Base-by-base conservation (phyloP, 2,329 filamentous ascomycete genomes). In the Talaromyces sp. region DNA sequence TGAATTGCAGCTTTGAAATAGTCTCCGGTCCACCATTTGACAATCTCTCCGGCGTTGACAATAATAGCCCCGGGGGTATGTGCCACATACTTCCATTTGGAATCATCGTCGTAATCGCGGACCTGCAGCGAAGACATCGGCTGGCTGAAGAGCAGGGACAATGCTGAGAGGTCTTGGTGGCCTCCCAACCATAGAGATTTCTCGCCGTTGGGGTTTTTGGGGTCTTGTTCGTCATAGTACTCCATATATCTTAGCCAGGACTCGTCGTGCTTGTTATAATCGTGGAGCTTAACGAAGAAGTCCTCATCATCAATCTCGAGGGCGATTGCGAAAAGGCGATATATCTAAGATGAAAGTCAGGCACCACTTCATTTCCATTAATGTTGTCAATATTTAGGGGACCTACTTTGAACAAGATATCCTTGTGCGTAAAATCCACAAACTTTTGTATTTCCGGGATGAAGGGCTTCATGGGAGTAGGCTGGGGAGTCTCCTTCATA, bases 1-100 rank as follows among this genome's bases (percentile, higher is more conserved):
- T 55, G 54, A 27, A 55, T 55, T 39, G 54, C 32, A 15, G 54
- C 54, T 19, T 55, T 55, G 54, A 39, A 55, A 19, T 55, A 55
- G 3, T 27, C 54, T 17, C 54, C 54, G 7, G 54, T 55, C 54
- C 54, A 55, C 54, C 54, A 55, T 27, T 55, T 39, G 15, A 55
- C 30, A 39, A 55, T 55, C 8, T 55, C 54, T 2, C 54, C 54
- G 9, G 54, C 54, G 15, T 55, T 55, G 2, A 55, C 54, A 11
- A 55, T 27, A 2, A 55, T 55, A 27, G 54, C 30, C 3, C 54
- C 54, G 33, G 54, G 54, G 1, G 22, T 39, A 28, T 55, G 32
- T 1, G 30, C 30, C 3, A 55, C 54, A 5, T 39, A 55, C 30
- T 39, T 39, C 54, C 54, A 55, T 33, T 33, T 55, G 6, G 30